These are phyloP conservation scores for Cercospora berteroae DNA, from an alignment of 2,329 filamentous ascomycete species.

Conservation along the genomic window DNA sequence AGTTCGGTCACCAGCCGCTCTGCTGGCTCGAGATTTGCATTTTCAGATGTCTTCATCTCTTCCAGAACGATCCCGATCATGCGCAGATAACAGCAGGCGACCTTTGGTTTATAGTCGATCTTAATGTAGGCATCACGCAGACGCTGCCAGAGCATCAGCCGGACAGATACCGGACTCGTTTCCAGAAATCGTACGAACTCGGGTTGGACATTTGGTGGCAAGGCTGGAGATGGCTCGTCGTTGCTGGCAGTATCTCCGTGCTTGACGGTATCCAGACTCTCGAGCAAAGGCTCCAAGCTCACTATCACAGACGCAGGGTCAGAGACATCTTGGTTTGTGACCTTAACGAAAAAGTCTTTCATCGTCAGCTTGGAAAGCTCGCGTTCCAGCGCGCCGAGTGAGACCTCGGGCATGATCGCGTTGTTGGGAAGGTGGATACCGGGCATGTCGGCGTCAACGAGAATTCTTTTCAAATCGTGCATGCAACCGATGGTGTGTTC, in stretches of 20 bases:
- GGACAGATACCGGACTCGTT: conserved; percentile 75
- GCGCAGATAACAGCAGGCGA: conserved; percentile 80
- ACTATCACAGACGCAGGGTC: conserved; percentile 86
- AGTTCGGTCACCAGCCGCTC: conserved; percentile 70
- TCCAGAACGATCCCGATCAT: conserved; percentile 79
- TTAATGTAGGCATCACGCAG: conserved; percentile 84
- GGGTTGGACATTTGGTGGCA: conserved; percentile 44
- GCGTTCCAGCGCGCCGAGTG: conserved; percentile 75
- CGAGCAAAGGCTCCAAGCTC: conserved; percentile 85
- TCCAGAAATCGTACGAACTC: conserved; percentile 85
- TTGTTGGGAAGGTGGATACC: conserved; percentile 74
- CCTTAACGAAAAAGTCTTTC: conserved; percentile 89
- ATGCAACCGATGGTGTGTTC: conserved; percentile 62
- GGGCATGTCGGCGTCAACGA: conserved; percentile 50
- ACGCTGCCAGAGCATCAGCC: conserved; percentile 84
- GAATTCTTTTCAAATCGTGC: conserved; percentile 58
- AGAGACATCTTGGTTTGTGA: conserved; percentile 79
- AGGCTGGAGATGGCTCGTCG: not conserved
- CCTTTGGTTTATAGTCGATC: conserved; percentile 83
- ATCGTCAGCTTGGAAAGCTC: conserved; percentile 91
- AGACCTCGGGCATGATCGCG: conserved; percentile 82
- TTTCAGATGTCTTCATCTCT: conserved; percentile 63
- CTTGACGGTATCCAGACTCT: conserved; percentile 49
- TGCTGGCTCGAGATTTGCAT: conserved; percentile 55
- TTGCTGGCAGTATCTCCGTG: not conserved